phyloP scores from a whole-genome alignment of 441 rosid genomes.

The Lepidium campestre region DNA sequence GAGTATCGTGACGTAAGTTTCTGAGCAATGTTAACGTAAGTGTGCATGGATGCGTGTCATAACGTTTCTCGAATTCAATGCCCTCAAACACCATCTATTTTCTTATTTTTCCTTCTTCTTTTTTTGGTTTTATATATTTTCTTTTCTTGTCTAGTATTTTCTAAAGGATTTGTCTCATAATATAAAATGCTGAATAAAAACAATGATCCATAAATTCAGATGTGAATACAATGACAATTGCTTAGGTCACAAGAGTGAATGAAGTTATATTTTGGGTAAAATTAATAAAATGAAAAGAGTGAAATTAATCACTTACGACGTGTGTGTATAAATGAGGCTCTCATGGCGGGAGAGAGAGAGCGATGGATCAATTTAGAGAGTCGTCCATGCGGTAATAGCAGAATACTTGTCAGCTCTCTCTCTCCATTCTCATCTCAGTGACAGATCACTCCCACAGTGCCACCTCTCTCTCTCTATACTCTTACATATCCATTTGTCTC shows the following conservation, averaged over 20 bases:
- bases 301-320: not conserved
- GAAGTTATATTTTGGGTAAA: constrained; percentile 15
- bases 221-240: constrained; percentile 2
- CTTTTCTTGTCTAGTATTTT: too few relatives aligned
- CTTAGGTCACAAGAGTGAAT: constrained; percentile 11
- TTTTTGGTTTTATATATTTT: too few relatives aligned
- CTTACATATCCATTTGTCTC: constrained; percentile 16
- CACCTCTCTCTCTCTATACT: not conserved
- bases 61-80: constrained; percentile 38
- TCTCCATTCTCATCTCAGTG: constrained; percentile 25
- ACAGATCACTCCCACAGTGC: constrained; percentile 24
- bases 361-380: constrained; percentile 32
- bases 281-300: not conserved
- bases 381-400: constrained; percentile 35
- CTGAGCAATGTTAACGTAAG: constrained; percentile 30
- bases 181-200: too few relatives aligned
- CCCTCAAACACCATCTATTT: too few relatives aligned
- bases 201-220: not conserved
- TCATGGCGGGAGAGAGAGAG: constrained; percentile 35
- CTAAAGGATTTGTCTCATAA: too few relatives aligned
- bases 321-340: not conserved
- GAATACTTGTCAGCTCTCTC: constrained; percentile 48
- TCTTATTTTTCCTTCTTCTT: too few relatives aligned
- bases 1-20: constrained; percentile 44
- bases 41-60: constrained; percentile 55